A percentile compares a stretch with the other conserved stretches of the same genome.
Conservation (phyloP, 2,329 filamentous ascomycete genomes). For the Epichloe glyceriae region DNA sequence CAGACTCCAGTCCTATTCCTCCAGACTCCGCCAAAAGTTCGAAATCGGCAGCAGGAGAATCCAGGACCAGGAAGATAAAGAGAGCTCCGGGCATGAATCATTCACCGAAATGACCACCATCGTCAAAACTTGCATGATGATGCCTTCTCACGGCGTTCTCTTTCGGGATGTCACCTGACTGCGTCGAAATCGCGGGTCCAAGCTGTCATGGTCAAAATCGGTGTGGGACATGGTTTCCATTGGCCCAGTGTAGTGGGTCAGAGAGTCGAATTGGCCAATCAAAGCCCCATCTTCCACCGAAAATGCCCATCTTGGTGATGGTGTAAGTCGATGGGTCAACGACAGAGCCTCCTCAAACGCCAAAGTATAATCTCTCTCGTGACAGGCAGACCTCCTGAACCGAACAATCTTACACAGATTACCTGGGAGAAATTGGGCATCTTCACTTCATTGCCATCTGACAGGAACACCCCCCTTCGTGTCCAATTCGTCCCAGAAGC, state of each 20-base stretch:
- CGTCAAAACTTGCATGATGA: background rate
- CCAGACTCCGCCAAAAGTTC: background rate
- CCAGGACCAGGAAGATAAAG: background rate
- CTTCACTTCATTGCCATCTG: conserved; percentile 26
- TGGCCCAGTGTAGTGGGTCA: conserved; percentile 14
- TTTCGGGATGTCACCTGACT: conserved; percentile 12
- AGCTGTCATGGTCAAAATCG: conserved; percentile 14
- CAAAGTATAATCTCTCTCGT: conserved; percentile 27
- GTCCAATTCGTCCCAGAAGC: conserved; percentile 23
- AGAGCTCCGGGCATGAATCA: background rate
- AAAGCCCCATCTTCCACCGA: conserved; percentile 16
- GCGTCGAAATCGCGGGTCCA: conserved; percentile 2
- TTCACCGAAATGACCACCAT: background rate
- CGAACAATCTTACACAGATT: conserved; percentile 26
- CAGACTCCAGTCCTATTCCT: background rate
- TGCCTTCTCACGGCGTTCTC: background rate
- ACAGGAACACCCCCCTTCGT: conserved; percentile 18
- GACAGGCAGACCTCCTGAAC: conserved; percentile 25
- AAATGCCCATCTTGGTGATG: conserved; percentile 20
- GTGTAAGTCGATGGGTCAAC: conserved; percentile 25
- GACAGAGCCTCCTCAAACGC: conserved; percentile 22
- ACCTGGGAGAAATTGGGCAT: conserved; percentile 25
- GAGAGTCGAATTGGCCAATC: conserved; percentile 15
- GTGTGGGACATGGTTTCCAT: conserved; percentile 18
- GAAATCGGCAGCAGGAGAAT: background rate